phyloP scores from a whole-genome alignment of 2,329 filamentous ascomycete species.

The Penicillium sp. region DNA sequence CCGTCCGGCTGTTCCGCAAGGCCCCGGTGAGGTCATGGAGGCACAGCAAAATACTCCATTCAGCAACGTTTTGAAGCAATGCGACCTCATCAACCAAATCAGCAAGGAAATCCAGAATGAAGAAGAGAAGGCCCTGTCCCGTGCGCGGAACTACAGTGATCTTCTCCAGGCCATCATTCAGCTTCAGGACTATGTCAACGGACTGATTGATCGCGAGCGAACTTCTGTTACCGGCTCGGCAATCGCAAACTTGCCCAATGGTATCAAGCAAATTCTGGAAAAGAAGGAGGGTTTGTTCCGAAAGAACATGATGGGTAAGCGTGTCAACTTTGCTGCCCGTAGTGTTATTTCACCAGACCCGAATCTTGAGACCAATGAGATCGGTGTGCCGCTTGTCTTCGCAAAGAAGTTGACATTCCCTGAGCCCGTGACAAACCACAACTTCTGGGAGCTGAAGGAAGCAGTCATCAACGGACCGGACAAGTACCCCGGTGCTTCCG shows the following conservation, averaged over 20 bases:
- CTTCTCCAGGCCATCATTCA: conserved; percentile 77
- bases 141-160: conserved; percentile 64
- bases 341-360: conserved; percentile 98
- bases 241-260: conserved; percentile 75
- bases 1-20: conserved; percentile 78
- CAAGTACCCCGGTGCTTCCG: conserved; percentile 88
- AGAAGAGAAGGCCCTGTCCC: conserved; percentile 43
- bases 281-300: conserved; percentile 98
- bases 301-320: conserved; percentile 99
- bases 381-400: conserved; percentile 96
- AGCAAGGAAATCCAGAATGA: conserved; percentile 61
- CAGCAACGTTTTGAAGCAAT: conserved; percentile 73
- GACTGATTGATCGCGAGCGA: conserved; percentile 83
- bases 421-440: conserved; percentile 94
- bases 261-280: conserved; percentile 95
- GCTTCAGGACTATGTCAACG: conserved; percentile 85
- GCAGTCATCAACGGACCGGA: conserved; percentile 92
- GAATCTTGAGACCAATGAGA: conserved; percentile 98
- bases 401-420: conserved; percentile 94
- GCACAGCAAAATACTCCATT: conserved; percentile 84
- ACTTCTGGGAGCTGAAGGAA: conserved; percentile 91
- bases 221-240: conserved; percentile 76
- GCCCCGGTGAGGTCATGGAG: conserved; percentile 76
- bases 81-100: conserved; percentile 68
- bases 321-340: conserved; percentile 95